Evolutionary conservation across 768 basidiomycete genomes (phyloP).

Genomic region (Piloderma croceum): DNA sequence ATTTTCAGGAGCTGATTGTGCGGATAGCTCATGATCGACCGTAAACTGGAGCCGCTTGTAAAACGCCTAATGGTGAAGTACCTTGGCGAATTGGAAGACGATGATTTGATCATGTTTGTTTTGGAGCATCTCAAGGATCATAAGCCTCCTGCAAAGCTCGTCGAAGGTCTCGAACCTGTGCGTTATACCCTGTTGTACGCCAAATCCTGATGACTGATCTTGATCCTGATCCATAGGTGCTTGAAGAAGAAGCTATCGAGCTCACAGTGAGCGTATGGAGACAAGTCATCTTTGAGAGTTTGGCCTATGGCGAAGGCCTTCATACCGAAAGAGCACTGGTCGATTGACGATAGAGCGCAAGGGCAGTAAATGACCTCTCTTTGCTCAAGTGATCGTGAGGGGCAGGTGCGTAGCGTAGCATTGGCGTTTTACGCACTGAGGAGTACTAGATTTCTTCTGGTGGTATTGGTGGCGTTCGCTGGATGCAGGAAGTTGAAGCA

Average conservation of each 20-base stretch:
- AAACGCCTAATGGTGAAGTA: slow-evolving; percentile 81
- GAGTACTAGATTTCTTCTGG: slow-evolving; percentile 29
- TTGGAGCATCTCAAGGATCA: slow-evolving; percentile 90
- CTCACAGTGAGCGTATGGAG: slow-evolving; percentile 81
- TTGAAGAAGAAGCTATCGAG: slow-evolving; percentile 87
- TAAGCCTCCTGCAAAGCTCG: slow-evolving; percentile 76
- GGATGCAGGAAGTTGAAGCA: neutral
- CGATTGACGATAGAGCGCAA: slow-evolving; percentile 42
- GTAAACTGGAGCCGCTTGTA: slow-evolving; percentile 81
- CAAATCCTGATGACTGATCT: slow-evolving; percentile 5
- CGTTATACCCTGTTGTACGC: slow-evolving; percentile 27
- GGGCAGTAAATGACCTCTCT: slow-evolving; percentile 20
- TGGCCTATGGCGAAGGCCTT: slow-evolving; percentile 86
- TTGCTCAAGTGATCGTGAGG: slow-evolving; percentile 16
- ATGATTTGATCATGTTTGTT: slow-evolving; percentile 91
- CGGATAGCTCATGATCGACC: slow-evolving; percentile 77
- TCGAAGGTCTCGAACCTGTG: slow-evolving; percentile 89
- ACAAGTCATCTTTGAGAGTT: slow-evolving; percentile 91
- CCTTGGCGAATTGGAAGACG: slow-evolving; percentile 88
- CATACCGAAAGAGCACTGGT: slow-evolving; percentile 82
- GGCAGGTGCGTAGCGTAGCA: slow-evolving; percentile 62
- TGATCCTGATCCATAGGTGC: slow-evolving; percentile 47
- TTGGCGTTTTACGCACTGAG: slow-evolving; percentile 37
- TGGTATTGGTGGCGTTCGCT: slow-evolving; percentile 13
- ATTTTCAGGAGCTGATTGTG: too few species aligned